A percentile compares a stretch with the other conserved stretches of the same genome.
These are phyloP conservation scores for Septoria linicola DNA, from an alignment of 2,329 filamentous ascomycete species.

Conservation along the genomic window DNA sequence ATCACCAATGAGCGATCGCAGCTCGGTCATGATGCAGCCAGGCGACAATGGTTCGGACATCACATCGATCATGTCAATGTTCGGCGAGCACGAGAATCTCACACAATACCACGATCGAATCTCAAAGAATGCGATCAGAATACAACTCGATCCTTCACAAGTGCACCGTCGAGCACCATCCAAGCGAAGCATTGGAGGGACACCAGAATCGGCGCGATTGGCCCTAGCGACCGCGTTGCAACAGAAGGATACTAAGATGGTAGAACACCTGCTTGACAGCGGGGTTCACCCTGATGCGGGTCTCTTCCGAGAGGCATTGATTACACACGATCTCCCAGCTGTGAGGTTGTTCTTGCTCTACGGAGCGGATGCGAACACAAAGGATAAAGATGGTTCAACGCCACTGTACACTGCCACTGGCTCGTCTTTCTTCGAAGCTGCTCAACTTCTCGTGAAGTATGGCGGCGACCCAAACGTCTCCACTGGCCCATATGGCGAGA, in stretches of 20 bases:
- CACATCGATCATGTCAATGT: slow-evolving; percentile 26
- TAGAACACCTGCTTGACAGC: slow-evolving; percentile 34
- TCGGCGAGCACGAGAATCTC: slow-evolving; percentile 19
- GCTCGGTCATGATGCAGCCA: slow-evolving; percentile 14
- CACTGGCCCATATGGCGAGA: slow-evolving; percentile 53
- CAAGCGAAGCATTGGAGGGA: slow-evolving; percentile 26
- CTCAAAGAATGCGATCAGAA: slow-evolving; percentile 47
- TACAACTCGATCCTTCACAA: slow-evolving; percentile 43
- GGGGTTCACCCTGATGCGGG: slow-evolving; percentile 26
- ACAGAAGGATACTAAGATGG: slow-evolving; percentile 31
- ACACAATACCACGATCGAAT: slow-evolving; percentile 44
- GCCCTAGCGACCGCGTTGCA: slow-evolving; percentile 42
- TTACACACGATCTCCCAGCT: slow-evolving; percentile 31
- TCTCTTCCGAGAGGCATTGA: slow-evolving; percentile 29
- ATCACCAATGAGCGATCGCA: slow-evolving; percentile 19
- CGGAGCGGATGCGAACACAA: slow-evolving; percentile 58
- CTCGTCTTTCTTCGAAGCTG: slow-evolving; percentile 55
- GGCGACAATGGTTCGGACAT: slow-evolving; percentile 23
- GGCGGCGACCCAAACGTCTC: slow-evolving; percentile 59
- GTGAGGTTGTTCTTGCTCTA: slow-evolving; percentile 60
- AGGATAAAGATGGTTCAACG: slow-evolving; percentile 61
- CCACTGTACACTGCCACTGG: slow-evolving; percentile 54
- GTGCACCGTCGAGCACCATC: slow-evolving; percentile 26
- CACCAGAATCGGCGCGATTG: slow-evolving; percentile 38
- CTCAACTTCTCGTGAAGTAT: slow-evolving; percentile 63